A percentile compares a stretch with the other conserved stretches of the same genome.
Evolutionary conservation across 352 stramenopile genomes (phyloP).

Genomic region (Globisporangium echinulatum): DNA sequence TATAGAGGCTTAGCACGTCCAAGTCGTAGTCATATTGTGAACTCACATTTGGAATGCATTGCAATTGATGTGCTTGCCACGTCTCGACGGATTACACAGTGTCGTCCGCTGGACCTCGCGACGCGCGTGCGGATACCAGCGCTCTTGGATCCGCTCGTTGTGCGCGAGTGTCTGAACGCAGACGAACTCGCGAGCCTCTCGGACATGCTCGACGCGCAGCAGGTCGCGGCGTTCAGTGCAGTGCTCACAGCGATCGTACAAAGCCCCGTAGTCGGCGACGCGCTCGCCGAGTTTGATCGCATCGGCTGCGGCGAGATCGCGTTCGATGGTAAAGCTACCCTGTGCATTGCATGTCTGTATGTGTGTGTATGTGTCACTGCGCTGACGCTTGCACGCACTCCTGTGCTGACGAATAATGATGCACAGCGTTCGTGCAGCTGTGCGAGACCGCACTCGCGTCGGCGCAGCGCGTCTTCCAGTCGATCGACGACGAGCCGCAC

Average conservation of each 20-base stretch:
- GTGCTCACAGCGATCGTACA: conserved; percentile 40
- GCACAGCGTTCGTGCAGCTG: too few species aligned
- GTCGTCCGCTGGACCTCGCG: conserved; percentile 4
- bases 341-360: too few species aligned
- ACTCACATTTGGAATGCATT: background rate
- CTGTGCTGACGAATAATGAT: too few species aligned
- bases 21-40: background rate
- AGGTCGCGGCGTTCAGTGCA: conserved; percentile 15
- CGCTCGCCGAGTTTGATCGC: conserved; percentile 43
- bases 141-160: conserved; percentile 12
- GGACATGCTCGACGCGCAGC: conserved; percentile 17
- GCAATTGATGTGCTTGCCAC: background rate
- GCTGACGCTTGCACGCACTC: too few species aligned
- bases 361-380: too few species aligned
- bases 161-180: conserved; percentile 11
- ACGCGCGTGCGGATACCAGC: conserved; percentile 6
- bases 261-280: conserved; percentile 28
- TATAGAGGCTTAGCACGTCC: too few species aligned
- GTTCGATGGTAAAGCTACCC: conserved; percentile 32
- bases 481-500: too few species aligned
- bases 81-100: background rate
- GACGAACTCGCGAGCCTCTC: conserved; percentile 20
- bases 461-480: too few species aligned
- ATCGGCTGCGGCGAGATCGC: conserved; percentile 46
- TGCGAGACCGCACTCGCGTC: too few species aligned